phyloP scores from a whole-genome alignment of 768 basidiomycete genomes.

The Epithele typhae region DNA sequence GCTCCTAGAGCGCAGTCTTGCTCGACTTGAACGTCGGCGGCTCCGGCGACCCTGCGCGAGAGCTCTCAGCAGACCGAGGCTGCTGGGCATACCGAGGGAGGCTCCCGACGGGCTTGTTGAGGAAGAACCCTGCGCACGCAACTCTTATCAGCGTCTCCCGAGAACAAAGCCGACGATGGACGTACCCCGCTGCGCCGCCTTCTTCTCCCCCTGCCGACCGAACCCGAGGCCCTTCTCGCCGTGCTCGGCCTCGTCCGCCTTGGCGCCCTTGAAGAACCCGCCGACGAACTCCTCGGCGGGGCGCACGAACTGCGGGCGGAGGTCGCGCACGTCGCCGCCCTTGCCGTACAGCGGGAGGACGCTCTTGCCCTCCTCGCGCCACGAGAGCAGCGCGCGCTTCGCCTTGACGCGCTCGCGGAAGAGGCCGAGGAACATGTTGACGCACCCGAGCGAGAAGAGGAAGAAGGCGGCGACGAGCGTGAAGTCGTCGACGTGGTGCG shows the following conservation, averaged over 20 bases:
- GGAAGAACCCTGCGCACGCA: constrained; percentile 47
- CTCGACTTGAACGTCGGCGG: constrained; percentile 28
- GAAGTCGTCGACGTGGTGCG: constrained; percentile 74
- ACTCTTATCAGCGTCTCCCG: background rate
- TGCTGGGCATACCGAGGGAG: constrained; percentile 47
- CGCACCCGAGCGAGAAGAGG: constrained; percentile 86
- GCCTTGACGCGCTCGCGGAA: constrained; percentile 66
- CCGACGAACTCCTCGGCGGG: constrained; percentile 19
- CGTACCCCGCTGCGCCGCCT: constrained; percentile 61
- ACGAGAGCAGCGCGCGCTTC: constrained; percentile 62
- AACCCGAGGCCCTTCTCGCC: constrained; percentile 57
- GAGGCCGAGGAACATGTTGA: constrained; percentile 82
- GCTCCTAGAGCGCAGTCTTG: constrained; percentile 24
- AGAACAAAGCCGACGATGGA: constrained; percentile 1
- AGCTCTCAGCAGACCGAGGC: constrained; percentile 19
- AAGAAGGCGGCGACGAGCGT: constrained; percentile 89
- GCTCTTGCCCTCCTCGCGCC: constrained; percentile 56
- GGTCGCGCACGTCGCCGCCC: too few species aligned
- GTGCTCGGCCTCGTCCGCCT: constrained; percentile 10
- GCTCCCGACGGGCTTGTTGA: constrained; percentile 55
- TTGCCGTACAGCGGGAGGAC: constrained; percentile 52
- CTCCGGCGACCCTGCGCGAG: constrained; percentile 26
- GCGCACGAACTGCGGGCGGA: constrained; percentile 24
- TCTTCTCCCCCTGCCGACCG: constrained; percentile 77
- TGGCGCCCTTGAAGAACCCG: constrained; percentile 22